Evolutionary conservation across 768 basidiomycete genomes (phyloP).

Genomic region (Phanerochaete carnosa): DNA sequence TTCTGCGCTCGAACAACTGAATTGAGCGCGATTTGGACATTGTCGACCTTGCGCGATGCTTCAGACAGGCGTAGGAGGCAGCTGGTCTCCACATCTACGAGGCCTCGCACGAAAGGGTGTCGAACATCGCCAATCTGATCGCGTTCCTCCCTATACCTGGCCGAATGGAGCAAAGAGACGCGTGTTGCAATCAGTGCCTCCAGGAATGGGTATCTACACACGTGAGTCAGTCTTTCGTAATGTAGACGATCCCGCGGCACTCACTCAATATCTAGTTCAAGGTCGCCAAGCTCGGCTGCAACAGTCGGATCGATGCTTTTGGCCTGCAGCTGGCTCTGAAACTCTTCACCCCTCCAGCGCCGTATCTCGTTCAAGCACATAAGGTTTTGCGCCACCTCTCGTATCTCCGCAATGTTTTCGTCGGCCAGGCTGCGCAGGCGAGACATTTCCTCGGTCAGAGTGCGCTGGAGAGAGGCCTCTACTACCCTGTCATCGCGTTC

Average conservation of each 20-base stretch:
- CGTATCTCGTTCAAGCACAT: conserved; percentile 80
- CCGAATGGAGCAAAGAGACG: conserved; percentile 74
- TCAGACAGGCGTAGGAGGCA: conserved; percentile 71
- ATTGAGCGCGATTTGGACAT: conserved; percentile 83
- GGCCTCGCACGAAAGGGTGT: conserved; percentile 45
- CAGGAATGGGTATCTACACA: conserved; percentile 62
- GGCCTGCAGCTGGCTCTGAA: conserved; percentile 32
- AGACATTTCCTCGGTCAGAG: conserved; percentile 58
- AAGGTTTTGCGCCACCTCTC: conserved; percentile 62
- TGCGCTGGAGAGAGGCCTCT: conserved; percentile 44
- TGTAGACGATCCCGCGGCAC: conserved; percentile 21
- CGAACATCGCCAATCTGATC: conserved; percentile 71
- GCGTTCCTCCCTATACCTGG: conserved; percentile 64
- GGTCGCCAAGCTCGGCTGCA: conserved; percentile 40
- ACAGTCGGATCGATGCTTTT: conserved; percentile 33
- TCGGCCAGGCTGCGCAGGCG: conserved; percentile 63
- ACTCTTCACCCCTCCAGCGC: conserved; percentile 47
- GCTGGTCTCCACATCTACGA: conserved; percentile 60
- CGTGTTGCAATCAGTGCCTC: conserved; percentile 82
- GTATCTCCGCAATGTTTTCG: conserved; percentile 79
- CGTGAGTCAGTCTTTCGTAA: not conserved
- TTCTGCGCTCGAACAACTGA: conserved; percentile 74
- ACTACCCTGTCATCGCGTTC: conserved; percentile 58
- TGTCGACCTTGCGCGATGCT: conserved; percentile 64
- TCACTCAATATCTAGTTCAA: conserved; percentile 65